phyloP scores from a whole-genome alignment of 2,329 filamentous ascomycete species.

The Westerdykella sp. region DNA sequence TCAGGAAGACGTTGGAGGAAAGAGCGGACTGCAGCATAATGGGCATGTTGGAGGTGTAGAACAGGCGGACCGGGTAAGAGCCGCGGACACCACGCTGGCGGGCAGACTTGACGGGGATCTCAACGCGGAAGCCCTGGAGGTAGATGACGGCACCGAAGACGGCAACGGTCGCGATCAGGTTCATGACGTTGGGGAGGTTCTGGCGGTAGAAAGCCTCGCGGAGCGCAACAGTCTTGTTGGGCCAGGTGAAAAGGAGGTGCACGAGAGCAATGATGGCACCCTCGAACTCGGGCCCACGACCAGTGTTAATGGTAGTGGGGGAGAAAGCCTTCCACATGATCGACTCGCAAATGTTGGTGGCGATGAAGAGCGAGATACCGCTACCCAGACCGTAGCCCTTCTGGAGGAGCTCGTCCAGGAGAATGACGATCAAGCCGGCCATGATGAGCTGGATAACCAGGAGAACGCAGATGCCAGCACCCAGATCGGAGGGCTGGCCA shows the following conservation, averaged over 20 bases:
- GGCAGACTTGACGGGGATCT: constrained; percentile 99
- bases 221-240: constrained; percentile 97
- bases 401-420: constrained; percentile 97
- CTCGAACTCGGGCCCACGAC: constrained; percentile 97
- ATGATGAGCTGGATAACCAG: constrained; percentile 96
- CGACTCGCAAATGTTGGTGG: constrained; percentile 99
- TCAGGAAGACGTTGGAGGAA: constrained; percentile 97
- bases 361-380: constrained; percentile 98
- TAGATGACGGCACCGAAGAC: constrained; percentile 99
- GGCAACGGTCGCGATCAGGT: constrained; percentile 83
- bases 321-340: constrained; percentile 99
- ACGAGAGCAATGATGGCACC: constrained; percentile 96
- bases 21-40: constrained; percentile 99
- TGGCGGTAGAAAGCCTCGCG: constrained; percentile 99
- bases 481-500: constrained; percentile 91
- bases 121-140: constrained; percentile 97
- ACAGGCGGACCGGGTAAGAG: constrained; percentile 95
- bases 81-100: constrained; percentile 98
- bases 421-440: constrained; percentile 96
- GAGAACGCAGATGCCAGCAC: constrained; percentile 95
- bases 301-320: constrained; percentile 98
- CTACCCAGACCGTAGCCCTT: constrained; percentile 98
- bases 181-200: constrained; percentile 99
- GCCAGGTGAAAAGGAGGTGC: constrained; percentile 96
- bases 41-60: constrained; percentile 99